Evolutionary conservation across 1,139 yeast species (phyloP), one percentile per base, ranked within the genome.

Genomic region (Citeromyces siamensis): DNA sequence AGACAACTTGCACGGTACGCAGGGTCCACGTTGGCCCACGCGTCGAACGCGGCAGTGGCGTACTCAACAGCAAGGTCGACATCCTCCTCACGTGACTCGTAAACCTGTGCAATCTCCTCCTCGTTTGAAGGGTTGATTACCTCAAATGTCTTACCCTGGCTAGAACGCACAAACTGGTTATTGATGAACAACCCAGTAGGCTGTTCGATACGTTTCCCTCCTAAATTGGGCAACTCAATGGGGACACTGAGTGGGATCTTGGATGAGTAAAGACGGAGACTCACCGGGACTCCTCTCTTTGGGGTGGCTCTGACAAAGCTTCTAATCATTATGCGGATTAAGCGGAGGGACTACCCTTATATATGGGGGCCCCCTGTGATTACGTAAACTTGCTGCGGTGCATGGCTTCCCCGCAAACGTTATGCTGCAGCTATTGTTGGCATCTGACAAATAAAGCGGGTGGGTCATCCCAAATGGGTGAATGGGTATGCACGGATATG

Each of bases 101-200:
- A 62, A 35, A 75, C 64, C 34, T 68, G 63, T 38, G 70, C 62
- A 42, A 76, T 68, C 37, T 55, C 56, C 52, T 73, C 73, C 47
- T 72, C 82, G 34, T 74, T 75, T 20, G 75, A 48, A 33, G 83
- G 82, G 50, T 66, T 65, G 41, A 62, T 54, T 31, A 70, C 74
- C 39, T 62, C 66, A 44, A 75, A 68, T 20, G 73, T 66, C 50
- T 71, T 67, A 41, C 68, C 70, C 34, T 58, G 57, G 41, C 55
- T 56, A 19, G 81, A 62, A 23, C 62, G 53, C 32, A 71, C 75
- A 42, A 71, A 71, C 50, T 75, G 71, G 49, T 74, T 73, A 60
- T 72, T 70, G 53, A 75, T 74, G 60, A 71, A 72, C 50, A 75
- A 55, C 44, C 83, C 83, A 20, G 77, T 68, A 48, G 85, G 86